Base-by-base conservation (phyloP, 441 rosid species). In the Adansonia grandidieri region DNA sequence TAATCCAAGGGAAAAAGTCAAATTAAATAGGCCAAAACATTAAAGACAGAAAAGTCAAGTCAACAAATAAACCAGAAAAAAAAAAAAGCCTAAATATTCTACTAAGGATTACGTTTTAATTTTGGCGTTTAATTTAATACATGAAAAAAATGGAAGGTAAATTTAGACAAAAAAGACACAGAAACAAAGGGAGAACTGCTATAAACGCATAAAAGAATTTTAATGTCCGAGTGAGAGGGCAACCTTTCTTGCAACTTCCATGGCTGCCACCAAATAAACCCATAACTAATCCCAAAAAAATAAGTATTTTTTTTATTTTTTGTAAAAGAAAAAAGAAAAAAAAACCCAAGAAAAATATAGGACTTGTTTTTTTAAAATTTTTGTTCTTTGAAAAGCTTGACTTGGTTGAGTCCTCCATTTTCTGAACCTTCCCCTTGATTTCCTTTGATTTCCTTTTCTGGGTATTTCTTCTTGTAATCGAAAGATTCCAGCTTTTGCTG, bases 201-300 rank as follows among this genome's bases (percentile, higher is more conserved):
- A 54, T 62, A 5, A 76, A 73, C 66, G 80, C 75, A 40, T 71
- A 76, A 51, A 72, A 70, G 75, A 78, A 62, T 14, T 65, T 65
- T 65, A 0, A 44, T 58, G 77, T 58, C 22, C 17, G 5, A 32
- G 42, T 45, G 77, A 7, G 47, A 48, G 66, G 53, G 28, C 63
- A 19, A 45, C 50, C 7, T 45, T 45, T 7, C 50, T 45, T 9
- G 2, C 64, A 58, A 20, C 64, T 3, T n/a, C 50, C 61, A 70
- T 51, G 74, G 74, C 74, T 50, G 45, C 73, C 57, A 68, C 19
- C 11, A 47, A 24, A 3, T 8, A 22, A 50, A 24, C 61, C 74
- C 61, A 51, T 51, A 15, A 51, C 15, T 51, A 71, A 71, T 61
- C 60, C 2, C 58, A 48, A 9, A 48, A 32, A 14, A 7, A 1